phyloP scores from a whole-genome alignment of 1,284 basidiomycete genomes.

The Irpex sp. region DNA sequence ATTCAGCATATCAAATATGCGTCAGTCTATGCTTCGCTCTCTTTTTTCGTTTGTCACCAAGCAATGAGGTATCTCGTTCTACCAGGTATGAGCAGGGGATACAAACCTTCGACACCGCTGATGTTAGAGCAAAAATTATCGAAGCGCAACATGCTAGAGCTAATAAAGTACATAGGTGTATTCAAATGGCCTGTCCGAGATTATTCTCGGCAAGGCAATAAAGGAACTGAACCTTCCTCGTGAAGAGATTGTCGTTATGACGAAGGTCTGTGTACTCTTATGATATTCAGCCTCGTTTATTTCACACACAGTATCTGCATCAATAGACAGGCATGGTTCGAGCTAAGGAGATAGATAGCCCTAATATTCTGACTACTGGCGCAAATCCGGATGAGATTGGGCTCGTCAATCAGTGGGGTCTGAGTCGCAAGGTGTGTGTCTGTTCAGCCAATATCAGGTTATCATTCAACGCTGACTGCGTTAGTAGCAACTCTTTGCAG shows the following conservation, averaged over 20 bases:
- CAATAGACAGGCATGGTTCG: neutral
- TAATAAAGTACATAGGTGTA: constrained; percentile 34
- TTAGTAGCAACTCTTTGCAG: constrained; percentile 41
- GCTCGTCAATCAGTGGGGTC: constrained; percentile 24
- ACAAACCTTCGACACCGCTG: constrained; percentile 23
- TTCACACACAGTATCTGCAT: neutral
- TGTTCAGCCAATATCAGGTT: neutral
- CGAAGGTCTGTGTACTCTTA: constrained; percentile 46
- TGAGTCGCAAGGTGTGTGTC: constrained; percentile 22
- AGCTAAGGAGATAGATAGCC: constrained; percentile 1
- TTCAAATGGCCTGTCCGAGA: constrained; percentile 70
- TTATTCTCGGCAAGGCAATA: constrained; percentile 77
- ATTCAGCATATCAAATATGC: constrained; percentile 34
- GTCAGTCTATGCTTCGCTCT: constrained; percentile 18
- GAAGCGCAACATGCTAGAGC: neutral
- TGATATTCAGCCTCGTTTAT: neutral
- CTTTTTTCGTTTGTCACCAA: no score
- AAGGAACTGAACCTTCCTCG: constrained; percentile 68
- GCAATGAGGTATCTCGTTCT: neutral
- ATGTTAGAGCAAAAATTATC: constrained; percentile 11
- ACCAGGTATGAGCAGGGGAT: constrained; percentile 23
- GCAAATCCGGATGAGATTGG: constrained; percentile 13
- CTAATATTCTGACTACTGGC: constrained; percentile 1
- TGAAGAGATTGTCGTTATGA: constrained; percentile 75
- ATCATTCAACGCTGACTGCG: no score